These are phyloP conservation scores for Phytophthora palmivora DNA, from an alignment of 352 stramenopile genomes.

Conservation along the genomic window DNA sequence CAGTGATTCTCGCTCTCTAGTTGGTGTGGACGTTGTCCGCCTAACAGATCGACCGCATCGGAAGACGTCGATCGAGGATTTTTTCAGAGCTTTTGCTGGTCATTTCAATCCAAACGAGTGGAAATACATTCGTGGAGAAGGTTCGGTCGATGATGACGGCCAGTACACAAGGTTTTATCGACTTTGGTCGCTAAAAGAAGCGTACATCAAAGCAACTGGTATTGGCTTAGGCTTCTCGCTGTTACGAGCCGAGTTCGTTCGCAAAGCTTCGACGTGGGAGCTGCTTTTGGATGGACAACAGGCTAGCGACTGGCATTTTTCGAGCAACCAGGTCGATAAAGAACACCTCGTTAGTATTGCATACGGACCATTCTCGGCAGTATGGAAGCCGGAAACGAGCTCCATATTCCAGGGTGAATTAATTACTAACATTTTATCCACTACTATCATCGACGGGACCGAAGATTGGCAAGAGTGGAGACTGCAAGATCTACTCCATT, in stretches of 20 bases:
- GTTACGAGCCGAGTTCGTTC: constrained; percentile 59
- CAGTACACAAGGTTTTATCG: constrained; percentile 63
- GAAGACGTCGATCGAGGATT: constrained; percentile 37
- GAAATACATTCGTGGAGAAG: constrained; percentile 47
- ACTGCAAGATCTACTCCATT: constrained; percentile 26
- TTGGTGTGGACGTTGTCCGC: constrained; percentile 80
- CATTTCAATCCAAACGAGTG: constrained; percentile 74
- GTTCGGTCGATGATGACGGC: constrained; percentile 16
- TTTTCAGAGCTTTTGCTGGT: constrained; percentile 66
- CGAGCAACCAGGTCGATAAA: constrained; percentile 37
- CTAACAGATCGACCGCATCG: constrained; percentile 54
- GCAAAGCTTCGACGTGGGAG: constrained; percentile 30
- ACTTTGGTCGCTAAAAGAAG: constrained; percentile 82
- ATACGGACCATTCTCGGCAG: constrained; percentile 45
- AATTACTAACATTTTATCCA: background rate
- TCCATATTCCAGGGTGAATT: constrained; percentile 41
- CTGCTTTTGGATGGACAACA: constrained; percentile 50
- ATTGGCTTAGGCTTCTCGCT: constrained; percentile 73
- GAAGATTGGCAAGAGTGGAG: constrained; percentile 31
- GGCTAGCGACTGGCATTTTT: constrained; percentile 54
- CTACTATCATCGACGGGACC: background rate
- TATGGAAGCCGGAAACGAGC: constrained; percentile 54
- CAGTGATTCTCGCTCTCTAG: constrained; percentile 41
- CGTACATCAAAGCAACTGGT: constrained; percentile 80
- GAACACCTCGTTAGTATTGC: constrained; percentile 58